Evolutionary conservation across 129 eudicot species (phyloP).

Genomic region (Heracleum sosnowskyi): DNA sequence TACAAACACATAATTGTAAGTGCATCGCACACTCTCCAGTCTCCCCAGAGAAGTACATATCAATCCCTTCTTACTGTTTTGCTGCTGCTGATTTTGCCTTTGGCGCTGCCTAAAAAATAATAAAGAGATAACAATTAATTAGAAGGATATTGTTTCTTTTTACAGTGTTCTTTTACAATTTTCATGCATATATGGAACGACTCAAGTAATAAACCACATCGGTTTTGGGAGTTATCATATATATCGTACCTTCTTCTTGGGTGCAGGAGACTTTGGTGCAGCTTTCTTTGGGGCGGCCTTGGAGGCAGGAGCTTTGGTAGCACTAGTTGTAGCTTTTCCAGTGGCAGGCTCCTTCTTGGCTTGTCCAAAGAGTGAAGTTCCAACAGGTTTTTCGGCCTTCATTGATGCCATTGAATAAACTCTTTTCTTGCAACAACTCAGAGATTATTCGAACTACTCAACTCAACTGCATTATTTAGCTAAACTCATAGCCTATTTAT

Average conservation of each 20-base stretch:
- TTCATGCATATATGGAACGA: neutral
- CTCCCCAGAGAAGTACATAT: neutral
- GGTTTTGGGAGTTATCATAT: too few species aligned
- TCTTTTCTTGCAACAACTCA: neutral
- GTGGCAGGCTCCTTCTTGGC: conserved; percentile 7
- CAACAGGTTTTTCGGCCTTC: conserved; percentile 11
- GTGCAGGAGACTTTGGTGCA: conserved; percentile 8
- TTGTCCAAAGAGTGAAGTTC: conserved; percentile 6
- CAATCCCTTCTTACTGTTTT: neutral
- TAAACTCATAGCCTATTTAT: neutral
- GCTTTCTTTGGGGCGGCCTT: conserved; percentile 8
- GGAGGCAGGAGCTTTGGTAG: conserved; percentile 9
- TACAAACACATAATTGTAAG: neutral
- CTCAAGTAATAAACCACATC: too few species aligned
- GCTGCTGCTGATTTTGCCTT: conserved; percentile 12
- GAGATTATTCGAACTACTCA: neutral
- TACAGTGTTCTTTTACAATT: too few species aligned
- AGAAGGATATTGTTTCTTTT: too few species aligned
- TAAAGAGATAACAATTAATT: too few species aligned
- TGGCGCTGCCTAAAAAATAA: neutral
- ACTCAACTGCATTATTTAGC: neutral
- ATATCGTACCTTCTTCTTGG: conserved; percentile 13
- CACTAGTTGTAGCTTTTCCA: neutral
- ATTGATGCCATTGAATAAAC: conserved; percentile 1
- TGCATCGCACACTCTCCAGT: neutral